Conservation (phyloP, 2,329 filamentous ascomycete genomes). For the Pseudonectria foliicola region DNA sequence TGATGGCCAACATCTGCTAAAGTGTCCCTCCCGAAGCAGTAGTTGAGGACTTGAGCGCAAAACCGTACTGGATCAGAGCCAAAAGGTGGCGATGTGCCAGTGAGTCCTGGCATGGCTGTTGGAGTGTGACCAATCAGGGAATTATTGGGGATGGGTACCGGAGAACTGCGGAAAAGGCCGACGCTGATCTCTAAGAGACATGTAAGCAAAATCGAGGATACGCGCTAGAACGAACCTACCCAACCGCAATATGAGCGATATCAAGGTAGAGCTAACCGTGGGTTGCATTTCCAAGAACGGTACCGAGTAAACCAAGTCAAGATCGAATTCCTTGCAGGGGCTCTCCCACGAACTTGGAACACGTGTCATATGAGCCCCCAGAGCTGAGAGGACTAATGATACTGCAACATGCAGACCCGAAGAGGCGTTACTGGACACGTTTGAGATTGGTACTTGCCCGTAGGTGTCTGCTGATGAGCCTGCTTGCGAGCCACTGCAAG, state of each 20-base stretch:
- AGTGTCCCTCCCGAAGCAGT: conserved; percentile 16
- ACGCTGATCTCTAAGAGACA: conserved; percentile 18
- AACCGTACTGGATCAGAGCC: conserved; percentile 24
- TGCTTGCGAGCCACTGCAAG: no score
- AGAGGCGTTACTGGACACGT: conserved; percentile 4
- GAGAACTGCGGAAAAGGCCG: conserved; percentile 20
- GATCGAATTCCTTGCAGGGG: conserved; percentile 9
- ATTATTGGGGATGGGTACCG: conserved; percentile 19
- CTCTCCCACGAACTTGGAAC: conserved; percentile 15
- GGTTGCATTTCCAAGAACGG: conserved; percentile 11
- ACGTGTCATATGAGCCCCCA: conserved; percentile 11
- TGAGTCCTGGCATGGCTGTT: conserved; percentile 12
- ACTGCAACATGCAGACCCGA: conserved; percentile 6
- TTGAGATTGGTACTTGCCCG: no score
- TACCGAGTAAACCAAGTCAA: conserved; percentile 9
- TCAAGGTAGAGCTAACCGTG: conserved; percentile 9
- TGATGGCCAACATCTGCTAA: conserved; percentile 6
- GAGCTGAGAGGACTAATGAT: conserved; percentile 7
- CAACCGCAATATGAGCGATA: conserved; percentile 21
- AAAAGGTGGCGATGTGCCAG: conserved; percentile 13
- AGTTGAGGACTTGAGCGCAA: conserved; percentile 28
- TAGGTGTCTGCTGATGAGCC: no score
- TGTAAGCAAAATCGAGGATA: neutral
- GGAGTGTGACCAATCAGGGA: conserved; percentile 10
- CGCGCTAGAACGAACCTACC: conserved; percentile 10